Evolutionary conservation across 305 asterid species (phyloP), one percentile per base, ranked within the genome.

Genomic region (Lippia alba): DNA sequence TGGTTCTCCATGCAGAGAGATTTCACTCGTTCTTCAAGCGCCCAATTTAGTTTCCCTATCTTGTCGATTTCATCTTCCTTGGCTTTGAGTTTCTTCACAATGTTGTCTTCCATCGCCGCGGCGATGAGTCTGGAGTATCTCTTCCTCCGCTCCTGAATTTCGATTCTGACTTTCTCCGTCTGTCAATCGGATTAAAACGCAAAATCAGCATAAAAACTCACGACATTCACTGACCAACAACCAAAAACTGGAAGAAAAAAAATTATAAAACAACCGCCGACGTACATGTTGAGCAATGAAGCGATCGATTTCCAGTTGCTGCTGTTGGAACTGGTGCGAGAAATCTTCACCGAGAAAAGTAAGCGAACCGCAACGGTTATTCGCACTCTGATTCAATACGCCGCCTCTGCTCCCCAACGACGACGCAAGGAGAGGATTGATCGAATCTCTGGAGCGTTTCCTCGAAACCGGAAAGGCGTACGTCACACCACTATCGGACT

Each of bases 311-410:
- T 89, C 96, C 56, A 75, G 30, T 33, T 91, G 96, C 66, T 89
- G 92, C 17, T 87, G 94, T 9, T 80, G 94, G 82, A 89, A 77
- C 75, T 86, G 90, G 12, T 33, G 55, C 7, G 96, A 84, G 16
- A 89, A 68, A 72, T 91, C 97, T 41, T 91, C 90, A 5, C 96
- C 94, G 33, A 91, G 83, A 36, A 87, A 91, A 24, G 86, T 82
- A 49, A 89, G 72, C 0, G 89, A 80, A 66, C 83, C 85, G 79
- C 83, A 62, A 16, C 83, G 80, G 78, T 66, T 68, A 51, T 54
- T 70, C 2, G 36, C 68, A 14, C 36, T 11, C 10, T 65, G 80
- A 39, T 66, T 72, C 67, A 69, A 79, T 46, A 60, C 61, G 58
- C 50, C 76, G 59, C 15, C 65, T 0, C 69, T 79, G 33, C 30